Base-by-base conservation (phyloP, 352 stramenopile genomes). In the Phytophthora tentaculata region DNA sequence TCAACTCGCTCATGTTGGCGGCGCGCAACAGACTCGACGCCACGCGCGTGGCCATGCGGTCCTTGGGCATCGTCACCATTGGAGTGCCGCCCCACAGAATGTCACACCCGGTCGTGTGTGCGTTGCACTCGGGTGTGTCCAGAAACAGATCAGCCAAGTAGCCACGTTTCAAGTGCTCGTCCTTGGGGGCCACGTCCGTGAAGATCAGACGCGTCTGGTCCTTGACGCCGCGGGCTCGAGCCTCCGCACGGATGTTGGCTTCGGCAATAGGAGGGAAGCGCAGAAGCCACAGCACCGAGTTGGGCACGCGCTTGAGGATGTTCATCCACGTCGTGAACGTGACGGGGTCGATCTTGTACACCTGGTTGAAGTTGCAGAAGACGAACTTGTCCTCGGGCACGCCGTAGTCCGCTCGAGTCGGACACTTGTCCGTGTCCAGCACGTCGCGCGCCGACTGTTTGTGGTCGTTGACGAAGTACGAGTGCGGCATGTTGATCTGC, bases 281-380 rank as follows among this genome's bases (percentile, higher is more conserved):
- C 61, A 98, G 60, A 28, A 99, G 76, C 91, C 95, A 98, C 29
- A 99, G 69, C 20, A 98, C 76, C 41, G 88, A 90, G 60, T 97
- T 91, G 8, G 89, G 90, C 28, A 98, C 94, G 48, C 90, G 85
- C 71, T 95, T 94, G 16, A 99, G 74, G 54, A 98, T 96, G 54
- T 94, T 89, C 84, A 96, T 96, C 96, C 96, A 99, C 10, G 83
- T 87, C 16, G 76, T 79, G 71, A 98, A 98, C 26, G 90, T 95
- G 12, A 74, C 63, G 7, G 95, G 96, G 49, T 98, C 93, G 26
- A 99, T 97, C 79, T 98, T 98, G 90, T 98, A 97, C 13, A 98
- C 73, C 64, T 98, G 89, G 54, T 98, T 98, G 62, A 98, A 98
- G 66, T 97, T 98, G 66, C 91, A 97, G 67, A 98, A 98, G 26